These are phyloP conservation scores for Insectozyma bohioensis DNA, from an alignment of 1,139 yeast genomes.

Conservation along the genomic window DNA sequence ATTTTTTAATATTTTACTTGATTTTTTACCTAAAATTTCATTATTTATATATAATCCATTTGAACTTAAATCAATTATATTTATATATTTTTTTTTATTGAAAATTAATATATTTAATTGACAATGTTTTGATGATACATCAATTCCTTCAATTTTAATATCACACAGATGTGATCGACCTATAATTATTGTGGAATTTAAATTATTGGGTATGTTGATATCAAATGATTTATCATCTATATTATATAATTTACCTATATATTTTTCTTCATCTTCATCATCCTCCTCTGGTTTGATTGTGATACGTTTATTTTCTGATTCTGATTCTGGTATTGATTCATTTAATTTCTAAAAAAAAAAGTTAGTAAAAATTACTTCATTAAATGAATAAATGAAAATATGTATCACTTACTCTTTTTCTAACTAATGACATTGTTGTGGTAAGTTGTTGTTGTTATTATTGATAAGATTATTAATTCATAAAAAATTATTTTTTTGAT, in stretches of 20 bases:
- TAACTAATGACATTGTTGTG: slow-evolving; percentile 36
- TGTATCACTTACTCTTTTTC: slow-evolving; percentile 39
- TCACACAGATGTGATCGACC: slow-evolving; percentile 71
- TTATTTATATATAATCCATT: slow-evolving; percentile 72
- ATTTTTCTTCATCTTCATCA: no score
- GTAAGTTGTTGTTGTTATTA: no score
- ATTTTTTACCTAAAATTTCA: slow-evolving; percentile 48
- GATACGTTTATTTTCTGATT: slow-evolving; percentile 1
- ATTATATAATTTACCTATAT: slow-evolving; percentile 35
- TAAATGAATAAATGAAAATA: no score
- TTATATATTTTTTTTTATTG: slow-evolving; percentile 40
- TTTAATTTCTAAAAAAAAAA: slow-evolving; percentile 5
- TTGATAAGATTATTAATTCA: no score
- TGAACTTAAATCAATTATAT: slow-evolving; percentile 58
- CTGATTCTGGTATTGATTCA: slow-evolving; percentile 4
- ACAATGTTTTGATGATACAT: slow-evolving; percentile 70
- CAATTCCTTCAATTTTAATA: slow-evolving; percentile 52
- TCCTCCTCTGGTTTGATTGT: slow-evolving; percentile 3
- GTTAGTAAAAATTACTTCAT: slow-evolving; percentile 5
- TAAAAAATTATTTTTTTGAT: no score
- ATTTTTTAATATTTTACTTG: slow-evolving; percentile 50
- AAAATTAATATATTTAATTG: slow-evolving; percentile 37
- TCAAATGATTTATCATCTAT: slow-evolving; percentile 30
- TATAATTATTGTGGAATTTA: slow-evolving; percentile 33
- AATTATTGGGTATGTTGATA: slow-evolving; percentile 34